These are phyloP conservation scores for Anthostomella pinea DNA, from an alignment of 2,329 filamentous ascomycete species.

Conservation along the genomic window DNA sequence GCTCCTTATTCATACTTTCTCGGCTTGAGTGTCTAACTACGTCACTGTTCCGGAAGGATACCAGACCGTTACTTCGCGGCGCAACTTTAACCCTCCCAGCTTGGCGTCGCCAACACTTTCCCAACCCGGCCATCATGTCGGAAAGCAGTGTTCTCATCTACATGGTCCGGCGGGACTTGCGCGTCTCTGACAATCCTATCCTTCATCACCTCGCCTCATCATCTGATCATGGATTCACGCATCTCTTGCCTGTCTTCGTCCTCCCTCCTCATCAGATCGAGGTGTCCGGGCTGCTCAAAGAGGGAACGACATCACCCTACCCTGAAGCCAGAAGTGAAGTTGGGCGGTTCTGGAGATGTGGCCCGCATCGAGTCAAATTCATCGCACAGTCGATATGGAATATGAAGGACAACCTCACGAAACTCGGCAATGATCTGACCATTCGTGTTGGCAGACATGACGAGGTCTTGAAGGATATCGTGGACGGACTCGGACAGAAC, in stretches of 20 bases:
- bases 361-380: conserved; percentile 69
- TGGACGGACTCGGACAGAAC: conserved; percentile 45
- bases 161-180: conserved; percentile 68
- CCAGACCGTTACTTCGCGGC: conserved; percentile 4
- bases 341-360: conserved; percentile 70
- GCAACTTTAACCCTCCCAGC: conserved; percentile 3
- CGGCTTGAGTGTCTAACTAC: too few species aligned
- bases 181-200: conserved; percentile 71
- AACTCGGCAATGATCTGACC: conserved; percentile 57
- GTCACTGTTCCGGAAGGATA: too few species aligned
- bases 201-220: conserved; percentile 55
- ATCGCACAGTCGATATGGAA: conserved; percentile 71
- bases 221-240: conserved; percentile 56
- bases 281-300: conserved; percentile 67
- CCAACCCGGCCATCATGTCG: conserved; percentile 28
- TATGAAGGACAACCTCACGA: conserved; percentile 60
- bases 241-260: conserved; percentile 69
- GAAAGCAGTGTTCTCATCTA: conserved; percentile 61
- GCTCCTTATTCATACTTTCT: too few species aligned
- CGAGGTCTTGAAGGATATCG: conserved; percentile 57
- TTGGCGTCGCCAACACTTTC: conserved; percentile 1
- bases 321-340: conserved; percentile 64
- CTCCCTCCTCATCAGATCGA: conserved; percentile 71
- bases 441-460: conserved; percentile 61
- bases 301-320: conserved; percentile 58